phyloP scores from a whole-genome alignment of 2,329 filamentous ascomycete species.

The Talaromyces sp. region DNA sequence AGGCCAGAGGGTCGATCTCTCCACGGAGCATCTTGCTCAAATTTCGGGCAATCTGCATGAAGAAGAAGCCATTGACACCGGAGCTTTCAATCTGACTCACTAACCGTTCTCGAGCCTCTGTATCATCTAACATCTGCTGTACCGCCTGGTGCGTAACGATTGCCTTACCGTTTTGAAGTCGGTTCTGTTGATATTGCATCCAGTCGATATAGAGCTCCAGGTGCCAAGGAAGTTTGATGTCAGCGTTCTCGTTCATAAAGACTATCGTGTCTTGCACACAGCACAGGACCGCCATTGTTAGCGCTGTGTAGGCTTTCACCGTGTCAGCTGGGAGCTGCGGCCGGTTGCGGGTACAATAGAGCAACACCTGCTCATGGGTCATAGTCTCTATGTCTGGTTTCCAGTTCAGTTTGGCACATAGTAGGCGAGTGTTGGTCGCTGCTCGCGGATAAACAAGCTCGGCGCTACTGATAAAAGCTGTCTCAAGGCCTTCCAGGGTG shows the following conservation, averaged over 20 bases:
- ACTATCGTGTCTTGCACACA: neutral
- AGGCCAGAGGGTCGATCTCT: neutral
- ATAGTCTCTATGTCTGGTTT: neutral
- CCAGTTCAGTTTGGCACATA: neutral
- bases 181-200: neutral
- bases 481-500: neutral
- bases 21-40: neutral
- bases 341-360: neutral
- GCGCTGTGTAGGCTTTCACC: neutral
- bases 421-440: neutral
- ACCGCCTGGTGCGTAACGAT: neutral
- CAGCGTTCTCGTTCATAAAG: neutral
- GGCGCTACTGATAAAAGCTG: neutral
- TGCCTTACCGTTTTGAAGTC: neutral
- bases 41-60: neutral
- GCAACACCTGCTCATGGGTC: neutral
- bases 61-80: neutral
- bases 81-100: neutral
- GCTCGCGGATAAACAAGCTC: neutral
- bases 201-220: neutral
- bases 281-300: neutral
- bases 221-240: neutral
- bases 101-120: neutral
- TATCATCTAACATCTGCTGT: neutral
- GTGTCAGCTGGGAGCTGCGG: neutral